A percentile compares a stretch with the other conserved stretches of the same genome.
phyloP scores from a whole-genome alignment of 495 filamentous ascomycete species.

The Daldinia vernicosa region DNA sequence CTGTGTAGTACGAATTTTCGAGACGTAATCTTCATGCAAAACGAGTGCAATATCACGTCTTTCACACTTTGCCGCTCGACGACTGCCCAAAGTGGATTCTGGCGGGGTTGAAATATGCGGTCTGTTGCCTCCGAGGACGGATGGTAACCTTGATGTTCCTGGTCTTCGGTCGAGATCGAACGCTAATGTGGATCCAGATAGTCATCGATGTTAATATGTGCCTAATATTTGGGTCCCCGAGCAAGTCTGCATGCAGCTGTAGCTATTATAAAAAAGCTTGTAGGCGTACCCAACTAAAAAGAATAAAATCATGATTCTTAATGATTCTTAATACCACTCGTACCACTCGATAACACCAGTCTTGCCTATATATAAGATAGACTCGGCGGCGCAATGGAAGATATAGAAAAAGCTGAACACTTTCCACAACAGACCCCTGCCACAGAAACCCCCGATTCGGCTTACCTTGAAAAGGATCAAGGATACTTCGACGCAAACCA shows the following conservation, averaged over 20 bases:
- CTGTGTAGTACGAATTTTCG: slow-evolving; percentile 26
- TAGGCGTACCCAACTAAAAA: background rate
- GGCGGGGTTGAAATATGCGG: slow-evolving; percentile 43
- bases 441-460: slow-evolving; percentile 16
- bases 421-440: slow-evolving; percentile 1
- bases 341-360: slow-evolving; percentile 10
- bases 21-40: slow-evolving; percentile 46
- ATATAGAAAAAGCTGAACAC: slow-evolving; percentile 21
- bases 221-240: slow-evolving; percentile 10
- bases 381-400: slow-evolving; percentile 8
- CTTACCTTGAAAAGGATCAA: slow-evolving; percentile 36
- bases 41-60: slow-evolving; percentile 35
- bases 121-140: slow-evolving; percentile 41
- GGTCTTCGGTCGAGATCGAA: slow-evolving; percentile 33
- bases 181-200: slow-evolving; percentile 36
- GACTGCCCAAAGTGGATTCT: slow-evolving; percentile 38
- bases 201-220: slow-evolving; percentile 22
- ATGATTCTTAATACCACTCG: slow-evolving; percentile 5
- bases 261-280: slow-evolving; percentile 16
- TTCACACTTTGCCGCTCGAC: slow-evolving; percentile 28
- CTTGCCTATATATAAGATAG: slow-evolving; percentile 8
- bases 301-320: slow-evolving; percentile 3
- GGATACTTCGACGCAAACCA: slow-evolving; percentile 20
- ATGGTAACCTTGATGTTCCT: slow-evolving; percentile 38
- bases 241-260: background rate